Base-by-base conservation (phyloP, 768 basidiomycete genomes). In the Dendrothele bispora region DNA sequence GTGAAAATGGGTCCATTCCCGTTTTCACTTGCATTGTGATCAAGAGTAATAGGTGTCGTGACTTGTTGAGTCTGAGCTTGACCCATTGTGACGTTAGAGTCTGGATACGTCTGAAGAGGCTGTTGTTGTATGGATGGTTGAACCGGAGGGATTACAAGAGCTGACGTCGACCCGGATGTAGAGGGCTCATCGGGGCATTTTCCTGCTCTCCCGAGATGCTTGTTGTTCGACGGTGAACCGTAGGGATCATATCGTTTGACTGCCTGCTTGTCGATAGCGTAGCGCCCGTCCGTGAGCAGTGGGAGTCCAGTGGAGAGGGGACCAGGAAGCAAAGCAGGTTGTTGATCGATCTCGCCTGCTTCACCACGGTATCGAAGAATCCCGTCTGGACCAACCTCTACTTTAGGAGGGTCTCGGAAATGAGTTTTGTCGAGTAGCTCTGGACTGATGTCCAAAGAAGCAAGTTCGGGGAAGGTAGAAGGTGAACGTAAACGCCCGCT, bases 341-440 rank as follows among this genome's bases (percentile, higher is more conserved):
- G 81, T 22, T 77, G 66, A 42, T 91, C 89, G 26, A 77, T 67
- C 41, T 90, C 88, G 61, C 90, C 88, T 21, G 86, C 85, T 59
- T 91, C 88, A 36, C 88, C 88, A 38, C 86, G 77, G 63, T 94
- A 95, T 26, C 86, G 76, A 22, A 83, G 83, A 15, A 86, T 58
- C 43, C 94, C 93, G 63, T 95, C 92, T 7, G 80, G 73, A 36
- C 88, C 93, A 21, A 88, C 71, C 56, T 94, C 91, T 39, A 93
- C 86, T 75, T 47, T 87, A 73, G 47, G 88, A 83, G 86, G 85
- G 53, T 83, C 84, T 30, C 94, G 82, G 55, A 97, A 98, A 60
- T 93, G 89, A 0, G 88, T 88, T 59, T 88, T 90, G 60, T 92
- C 86, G 45, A 98, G 79, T 56, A 93, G 93, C 55, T 90, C 85